A percentile compares a stretch with the other conserved stretches of the same genome.
Evolutionary conservation across 129 eudicot species (phyloP).

Genomic region (Helianthus annuus): HanXRQr2.0-SUNRISE NC_035438.2:42710741-42711240

Average conservation of each 20-base stretch:
- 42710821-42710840: slow-evolving; percentile 50
- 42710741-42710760: not conserved
- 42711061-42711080: slow-evolving; percentile 43
- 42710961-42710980: slow-evolving; percentile 32
- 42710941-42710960: slow-evolving; percentile 63
- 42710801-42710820: slow-evolving; percentile 87
- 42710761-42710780: slow-evolving; percentile 21
- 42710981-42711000: slow-evolving; percentile 13
- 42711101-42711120: no score
- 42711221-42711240: slow-evolving; percentile 34
- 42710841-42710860: slow-evolving; percentile 70
- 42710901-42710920: slow-evolving; percentile 53
- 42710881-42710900: slow-evolving; percentile 15
- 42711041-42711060: slow-evolving; percentile 55
- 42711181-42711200: slow-evolving; percentile 50
- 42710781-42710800: slow-evolving; percentile 45
- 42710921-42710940: slow-evolving; percentile 84
- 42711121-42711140: not conserved
- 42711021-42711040: slow-evolving; percentile 38
- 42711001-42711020: slow-evolving; percentile 19
- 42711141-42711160: slow-evolving; percentile 38
- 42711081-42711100: not conserved
- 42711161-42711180: slow-evolving; percentile 37
- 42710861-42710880: slow-evolving; percentile 46
- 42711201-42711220: slow-evolving; percentile 38